These are phyloP conservation scores for Penicillium tannophilum DNA, from an alignment of 495 filamentous ascomycete species.

Conservation along the genomic window DNA sequence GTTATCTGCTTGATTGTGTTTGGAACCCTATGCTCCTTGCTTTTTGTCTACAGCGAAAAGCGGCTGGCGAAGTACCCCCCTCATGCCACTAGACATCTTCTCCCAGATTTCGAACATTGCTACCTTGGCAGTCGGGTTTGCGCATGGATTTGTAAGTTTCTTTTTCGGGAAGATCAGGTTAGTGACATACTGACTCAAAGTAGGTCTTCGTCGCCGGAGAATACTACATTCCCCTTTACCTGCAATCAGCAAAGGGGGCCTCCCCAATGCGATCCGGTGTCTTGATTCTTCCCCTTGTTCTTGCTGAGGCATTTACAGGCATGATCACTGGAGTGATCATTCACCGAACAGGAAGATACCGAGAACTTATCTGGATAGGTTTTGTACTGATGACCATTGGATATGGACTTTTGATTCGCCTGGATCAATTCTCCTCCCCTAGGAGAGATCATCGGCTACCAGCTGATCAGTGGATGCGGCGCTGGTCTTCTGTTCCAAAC, in stretches of 20 bases:
- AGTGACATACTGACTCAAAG: neutral
- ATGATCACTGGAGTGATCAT: slow-evolving; percentile 56
- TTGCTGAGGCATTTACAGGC: slow-evolving; percentile 52
- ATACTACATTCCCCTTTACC: slow-evolving; percentile 62
- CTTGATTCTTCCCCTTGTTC: slow-evolving; percentile 53
- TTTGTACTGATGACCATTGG: slow-evolving; percentile 49
- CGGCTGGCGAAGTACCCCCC: slow-evolving; percentile 72
- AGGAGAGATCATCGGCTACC: slow-evolving; percentile 51
- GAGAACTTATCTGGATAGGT: slow-evolving; percentile 56
- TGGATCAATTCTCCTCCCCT: slow-evolving; percentile 41
- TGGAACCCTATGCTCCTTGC: slow-evolving; percentile 59
- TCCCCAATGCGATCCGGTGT: slow-evolving; percentile 56
- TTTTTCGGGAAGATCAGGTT: neutral
- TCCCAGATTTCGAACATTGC: slow-evolving; percentile 59
- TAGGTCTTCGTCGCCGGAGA: slow-evolving; percentile 54
- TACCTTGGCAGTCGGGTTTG: slow-evolving; percentile 53
- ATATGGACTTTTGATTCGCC: slow-evolving; percentile 54
- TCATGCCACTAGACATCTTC: slow-evolving; percentile 77
- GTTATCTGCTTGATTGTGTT: slow-evolving; percentile 80
- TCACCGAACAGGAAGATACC: slow-evolving; percentile 61
- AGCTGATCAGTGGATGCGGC: slow-evolving; percentile 63
- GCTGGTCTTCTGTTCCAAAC: slow-evolving; percentile 53
- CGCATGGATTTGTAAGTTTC: slow-evolving; percentile 52
- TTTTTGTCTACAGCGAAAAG: slow-evolving; percentile 72
- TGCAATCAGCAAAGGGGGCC: slow-evolving; percentile 54